Percentiles rank a stretch among this genome's conserved stretches.
Evolutionary conservation across 2,329 filamentous ascomycete genomes (phyloP).

Genomic region (Paraconiothyrium brasiliense): DNA sequence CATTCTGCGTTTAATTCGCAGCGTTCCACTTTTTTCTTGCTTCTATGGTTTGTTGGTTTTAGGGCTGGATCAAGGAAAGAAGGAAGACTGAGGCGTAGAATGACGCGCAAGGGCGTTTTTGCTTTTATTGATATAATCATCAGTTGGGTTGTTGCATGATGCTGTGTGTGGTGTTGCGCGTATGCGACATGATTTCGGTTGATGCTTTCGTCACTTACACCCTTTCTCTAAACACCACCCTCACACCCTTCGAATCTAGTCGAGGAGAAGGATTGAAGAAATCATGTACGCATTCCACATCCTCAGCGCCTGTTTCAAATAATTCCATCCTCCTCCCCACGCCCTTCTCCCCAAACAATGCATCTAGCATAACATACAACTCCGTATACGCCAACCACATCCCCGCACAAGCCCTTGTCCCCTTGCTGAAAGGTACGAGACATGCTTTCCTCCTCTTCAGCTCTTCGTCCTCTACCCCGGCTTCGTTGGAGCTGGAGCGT

Average conservation of each 20-base stretch:
- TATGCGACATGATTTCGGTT: no score
- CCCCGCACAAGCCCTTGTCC: slow-evolving; percentile 40
- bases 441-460: slow-evolving; percentile 26
- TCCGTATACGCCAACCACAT: slow-evolving; percentile 32
- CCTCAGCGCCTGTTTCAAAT: slow-evolving; percentile 19
- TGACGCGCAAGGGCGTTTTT: no score
- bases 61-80: no score
- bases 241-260: slow-evolving; percentile 33
- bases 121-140: no score
- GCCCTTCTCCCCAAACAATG: slow-evolving; percentile 26
- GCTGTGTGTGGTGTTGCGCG: no score
- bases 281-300: slow-evolving; percentile 36
- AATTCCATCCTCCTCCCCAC: slow-evolving; percentile 20
- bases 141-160: no score
- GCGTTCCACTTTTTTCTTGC: background rate
- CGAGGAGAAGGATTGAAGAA: slow-evolving; percentile 38
- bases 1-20: slow-evolving; percentile 12
- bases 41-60: background rate
- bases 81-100: no score
- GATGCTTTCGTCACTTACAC: background rate
- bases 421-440: slow-evolving; percentile 41
- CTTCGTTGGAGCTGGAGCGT: background rate
- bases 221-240: slow-evolving; percentile 20
- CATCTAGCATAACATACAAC: slow-evolving; percentile 30
- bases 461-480: slow-evolving; percentile 1